Evolutionary conservation across 352 stramenopile species (phyloP), one percentile per base, ranked within the genome.

Genomic region (Phytopythium ostracodes): DNA sequence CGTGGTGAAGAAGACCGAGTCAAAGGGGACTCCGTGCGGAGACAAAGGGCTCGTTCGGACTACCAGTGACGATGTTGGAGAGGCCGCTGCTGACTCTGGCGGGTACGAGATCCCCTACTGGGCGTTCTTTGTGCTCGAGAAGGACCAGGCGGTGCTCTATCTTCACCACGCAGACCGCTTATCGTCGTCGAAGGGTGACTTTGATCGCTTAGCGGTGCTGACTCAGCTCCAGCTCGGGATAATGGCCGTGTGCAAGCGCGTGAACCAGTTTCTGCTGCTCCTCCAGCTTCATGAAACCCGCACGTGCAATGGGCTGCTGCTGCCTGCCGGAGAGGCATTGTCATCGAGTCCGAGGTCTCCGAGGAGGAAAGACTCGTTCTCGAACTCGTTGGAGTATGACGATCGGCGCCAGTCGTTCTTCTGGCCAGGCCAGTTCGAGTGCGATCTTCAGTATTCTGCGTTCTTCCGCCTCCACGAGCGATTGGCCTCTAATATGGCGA

Each of bases 361-460:
- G 1, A 75, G 72, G 22, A 64, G 68, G 38, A 74, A 63, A 56
- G 59, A 69, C 62, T 71, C 65, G 7, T 76, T 65, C 7, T 71
- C 71, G 33, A 59, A 58, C 24, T 38, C 51, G 29, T 69, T 72
- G 22, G 71, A 71, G 57, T 66, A 52, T 7, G 65, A 58, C 42
- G 44, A 63, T 47, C 71, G 75, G 51, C 65, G 72, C 35, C 49
- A 55, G 27, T 59, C 40, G 14, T 96, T 94, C 63, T 95, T 92
- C 67, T 95, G 88, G 88, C 86, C 86, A 0, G 86, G 88, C 0
- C 86, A 96, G 56, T 96, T 96, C 54, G 81, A 92, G 60, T 96
- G 88, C 57, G 79, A 90, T 47, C 73, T 85, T 20, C 78, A 91
- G 50, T 96, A 94, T 57, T 82, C 74, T 31, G 74, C 82, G 4